A percentile compares a stretch with the other conserved stretches of the same genome.
Evolutionary conservation across 352 stramenopile genomes (phyloP).

Genomic region (Globisporangium polare): DNA sequence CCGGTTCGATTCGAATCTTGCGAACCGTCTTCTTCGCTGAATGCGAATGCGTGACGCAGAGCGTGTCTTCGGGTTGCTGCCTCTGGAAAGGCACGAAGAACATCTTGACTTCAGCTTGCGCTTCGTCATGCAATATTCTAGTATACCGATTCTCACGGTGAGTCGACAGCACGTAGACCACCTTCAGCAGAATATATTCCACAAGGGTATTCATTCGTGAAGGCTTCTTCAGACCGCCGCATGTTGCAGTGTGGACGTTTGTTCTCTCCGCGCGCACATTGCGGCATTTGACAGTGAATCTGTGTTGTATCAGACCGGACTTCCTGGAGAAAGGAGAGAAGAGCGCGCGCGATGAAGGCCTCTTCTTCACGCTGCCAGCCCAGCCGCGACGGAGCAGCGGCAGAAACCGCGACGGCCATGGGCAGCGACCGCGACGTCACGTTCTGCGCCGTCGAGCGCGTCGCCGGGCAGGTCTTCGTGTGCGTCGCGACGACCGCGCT

Average conservation of each 20-base stretch:
- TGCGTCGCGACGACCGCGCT: constrained; percentile 46
- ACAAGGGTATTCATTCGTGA: not conserved
- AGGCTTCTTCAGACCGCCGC: too few relatives aligned
- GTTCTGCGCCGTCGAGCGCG: constrained; percentile 62
- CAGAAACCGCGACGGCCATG: constrained; percentile 17
- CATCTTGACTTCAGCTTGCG: not conserved
- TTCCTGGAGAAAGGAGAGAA: constrained; percentile 6
- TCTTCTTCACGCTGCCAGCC: not conserved
- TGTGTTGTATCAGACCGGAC: not conserved
- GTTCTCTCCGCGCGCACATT: not conserved
- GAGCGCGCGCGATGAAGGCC: not conserved
- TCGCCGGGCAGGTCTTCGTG: constrained; percentile 43
- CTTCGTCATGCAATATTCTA: not conserved
- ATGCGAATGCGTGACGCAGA: not conserved
- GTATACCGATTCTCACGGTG: not conserved
- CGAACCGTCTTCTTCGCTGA: constrained; percentile 9
- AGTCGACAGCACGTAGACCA: too few relatives aligned
- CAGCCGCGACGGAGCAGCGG: not conserved
- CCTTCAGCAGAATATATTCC: not conserved
- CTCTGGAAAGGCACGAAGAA: not conserved
- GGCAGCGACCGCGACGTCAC: constrained; percentile 37
- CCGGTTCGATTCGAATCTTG: constrained; percentile 5
- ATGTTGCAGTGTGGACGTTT: constrained; percentile 7
- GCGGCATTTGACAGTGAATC: not conserved
- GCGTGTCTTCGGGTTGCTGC: not conserved